phyloP scores from a whole-genome alignment of 495 filamentous ascomycete species.

The Amniculicola lignicola region DNA sequence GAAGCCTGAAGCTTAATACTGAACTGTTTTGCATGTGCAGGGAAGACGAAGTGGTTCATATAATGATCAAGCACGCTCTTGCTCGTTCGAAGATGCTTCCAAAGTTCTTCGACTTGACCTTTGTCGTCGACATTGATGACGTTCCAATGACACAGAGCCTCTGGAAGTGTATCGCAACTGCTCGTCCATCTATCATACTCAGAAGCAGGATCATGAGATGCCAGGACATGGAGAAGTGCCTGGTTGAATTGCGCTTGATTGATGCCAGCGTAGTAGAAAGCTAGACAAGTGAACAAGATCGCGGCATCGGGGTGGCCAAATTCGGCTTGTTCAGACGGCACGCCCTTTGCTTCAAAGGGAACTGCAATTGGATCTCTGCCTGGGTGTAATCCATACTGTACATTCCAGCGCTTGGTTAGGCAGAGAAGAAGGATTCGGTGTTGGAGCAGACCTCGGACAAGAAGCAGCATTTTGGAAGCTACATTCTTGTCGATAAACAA shows the following conservation, averaged over 20 bases:
- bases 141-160: slow-evolving; percentile 46
- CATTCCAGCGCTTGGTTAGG: slow-evolving; percentile 46
- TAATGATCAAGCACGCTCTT: slow-evolving; percentile 49
- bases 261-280: slow-evolving; percentile 52
- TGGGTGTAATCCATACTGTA: slow-evolving; percentile 45
- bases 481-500: not conserved
- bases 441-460: slow-evolving; percentile 7
- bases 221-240: slow-evolving; percentile 42
- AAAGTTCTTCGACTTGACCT: slow-evolving; percentile 46
- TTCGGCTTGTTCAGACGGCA: slow-evolving; percentile 50
- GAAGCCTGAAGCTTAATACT: slow-evolving; percentile 48
- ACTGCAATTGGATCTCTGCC: slow-evolving; percentile 47
- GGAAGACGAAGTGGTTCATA: slow-evolving; percentile 55
- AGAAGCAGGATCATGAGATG: slow-evolving; percentile 51
- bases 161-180: slow-evolving; percentile 40
- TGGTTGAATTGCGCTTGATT: slow-evolving; percentile 42
- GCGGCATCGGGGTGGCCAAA: slow-evolving; percentile 56
- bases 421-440: slow-evolving; percentile 43
- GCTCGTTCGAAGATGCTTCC: slow-evolving; percentile 41
- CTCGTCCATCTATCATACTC: slow-evolving; percentile 50
- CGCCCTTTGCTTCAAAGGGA: slow-evolving; percentile 45
- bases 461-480: not conserved
- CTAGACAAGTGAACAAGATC: slow-evolving; percentile 52
- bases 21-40: slow-evolving; percentile 51
- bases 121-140: slow-evolving; percentile 52